Percentiles rank a stretch among this genome's conserved stretches.
phyloP scores from a whole-genome alignment of 148 eudicot genomes.

The Polygonum maritimum region DNA sequence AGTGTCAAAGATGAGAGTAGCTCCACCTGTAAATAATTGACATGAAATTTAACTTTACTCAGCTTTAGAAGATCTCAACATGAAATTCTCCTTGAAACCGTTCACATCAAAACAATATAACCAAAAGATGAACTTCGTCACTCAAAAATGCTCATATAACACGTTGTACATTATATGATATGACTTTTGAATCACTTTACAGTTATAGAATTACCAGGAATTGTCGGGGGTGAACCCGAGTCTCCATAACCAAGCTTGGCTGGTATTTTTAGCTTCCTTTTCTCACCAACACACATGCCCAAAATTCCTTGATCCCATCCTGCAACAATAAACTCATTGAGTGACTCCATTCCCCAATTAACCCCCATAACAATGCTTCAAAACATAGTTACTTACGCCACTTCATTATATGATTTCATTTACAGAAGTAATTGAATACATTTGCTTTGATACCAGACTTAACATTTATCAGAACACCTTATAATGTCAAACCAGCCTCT shows the following conservation, averaged over 20 bases:
- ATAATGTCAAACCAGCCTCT: background rate
- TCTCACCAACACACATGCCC: slow-evolving; percentile 97
- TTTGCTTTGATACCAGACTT: background rate
- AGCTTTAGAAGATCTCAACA: background rate
- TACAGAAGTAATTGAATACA: background rate
- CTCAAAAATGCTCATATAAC: background rate
- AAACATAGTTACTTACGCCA: background rate
- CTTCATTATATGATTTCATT: background rate
- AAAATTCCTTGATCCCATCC: slow-evolving; percentile 99
- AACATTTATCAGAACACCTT: background rate
- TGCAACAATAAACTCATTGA: slow-evolving; percentile 18
- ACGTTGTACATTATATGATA: background rate
- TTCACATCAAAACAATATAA: no score
- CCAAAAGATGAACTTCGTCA: background rate
- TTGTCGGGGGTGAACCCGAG: slow-evolving; percentile 83
- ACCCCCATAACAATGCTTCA: background rate
- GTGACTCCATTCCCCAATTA: background rate
- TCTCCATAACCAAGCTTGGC: slow-evolving; percentile 83
- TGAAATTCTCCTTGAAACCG: background rate
- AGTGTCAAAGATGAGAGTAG: slow-evolving; percentile 82
- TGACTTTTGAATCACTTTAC: background rate
- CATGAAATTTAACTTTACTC: background rate
- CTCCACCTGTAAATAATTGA: slow-evolving; percentile 52
- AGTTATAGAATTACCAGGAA: slow-evolving; percentile 55
- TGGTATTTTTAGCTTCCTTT: slow-evolving; percentile 92